These are phyloP conservation scores for Aspergillus floridensis DNA, from an alignment of 2,329 filamentous ascomycete species.

Conservation along the genomic window DNA sequence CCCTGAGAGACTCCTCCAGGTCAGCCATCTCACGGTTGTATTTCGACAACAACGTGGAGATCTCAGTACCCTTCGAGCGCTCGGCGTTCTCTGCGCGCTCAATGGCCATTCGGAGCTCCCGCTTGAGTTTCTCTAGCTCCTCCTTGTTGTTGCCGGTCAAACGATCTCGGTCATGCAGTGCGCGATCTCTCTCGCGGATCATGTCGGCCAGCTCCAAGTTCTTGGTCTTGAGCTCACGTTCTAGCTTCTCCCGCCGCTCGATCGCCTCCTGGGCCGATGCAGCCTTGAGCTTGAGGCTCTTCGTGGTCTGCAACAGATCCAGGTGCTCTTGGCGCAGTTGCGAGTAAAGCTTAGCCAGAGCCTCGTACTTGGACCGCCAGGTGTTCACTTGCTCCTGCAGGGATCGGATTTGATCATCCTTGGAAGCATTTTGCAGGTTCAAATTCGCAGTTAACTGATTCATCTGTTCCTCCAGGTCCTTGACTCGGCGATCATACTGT, in stretches of 20 bases:
- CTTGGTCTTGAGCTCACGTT: constrained; percentile 98
- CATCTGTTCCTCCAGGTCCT: constrained; percentile 85
- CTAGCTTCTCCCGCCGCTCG: constrained; percentile 87
- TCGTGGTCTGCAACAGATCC: constrained; percentile 93
- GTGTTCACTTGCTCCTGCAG: constrained; percentile 97
- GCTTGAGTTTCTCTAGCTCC: constrained; percentile 89
- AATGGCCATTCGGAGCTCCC: constrained; percentile 86
- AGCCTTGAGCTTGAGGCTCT: constrained; percentile 91
- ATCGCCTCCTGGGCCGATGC: constrained; percentile 97
- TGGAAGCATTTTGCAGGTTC: constrained; percentile 79
- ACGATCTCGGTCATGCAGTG: constrained; percentile 88
- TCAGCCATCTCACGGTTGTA: constrained; percentile 98
- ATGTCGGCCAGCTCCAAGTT: constrained; percentile 98
- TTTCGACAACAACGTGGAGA: constrained; percentile 90
- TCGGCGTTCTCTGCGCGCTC: constrained; percentile 92
- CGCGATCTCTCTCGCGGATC: constrained; percentile 94
- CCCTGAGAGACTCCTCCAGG: constrained; percentile 80
- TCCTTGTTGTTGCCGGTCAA: constrained; percentile 83
- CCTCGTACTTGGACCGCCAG: constrained; percentile 96
- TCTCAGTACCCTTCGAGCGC: constrained; percentile 87
- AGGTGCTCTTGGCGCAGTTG: constrained; percentile 93
- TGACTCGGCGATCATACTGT: constrained; percentile 93
- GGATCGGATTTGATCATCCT: constrained; percentile 89
- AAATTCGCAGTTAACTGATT: constrained; percentile 77
- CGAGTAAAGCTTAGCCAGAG: constrained; percentile 93